Base-by-base conservation (phyloP, 2,329 filamentous ascomycete genomes). In the Botrytis porri region DNA sequence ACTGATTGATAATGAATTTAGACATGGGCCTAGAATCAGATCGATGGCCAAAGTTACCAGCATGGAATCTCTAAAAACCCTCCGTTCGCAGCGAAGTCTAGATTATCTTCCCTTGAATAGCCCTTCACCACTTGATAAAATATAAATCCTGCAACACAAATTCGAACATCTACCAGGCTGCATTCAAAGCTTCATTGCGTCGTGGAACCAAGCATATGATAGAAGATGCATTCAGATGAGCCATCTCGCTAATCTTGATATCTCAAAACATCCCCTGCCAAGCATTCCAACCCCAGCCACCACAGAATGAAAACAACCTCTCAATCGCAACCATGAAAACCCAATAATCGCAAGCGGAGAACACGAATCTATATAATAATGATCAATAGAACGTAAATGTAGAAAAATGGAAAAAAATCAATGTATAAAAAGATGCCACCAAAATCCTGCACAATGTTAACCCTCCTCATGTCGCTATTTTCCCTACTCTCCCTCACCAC, bases 71-170 rank as follows among this genome's bases (percentile, higher is more conserved):
- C 7, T 9, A 0, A 9, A 18, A 57, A 57, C 14, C 14, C 14
- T 29, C 3, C 51, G n/a, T 54, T 29, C 12, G 5, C 51, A 18
- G 51, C 6, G 51, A 18, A 16, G 6, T 5, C 0, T 18, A 29
- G 0, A 3, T n/a, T 18, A 29, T 9, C 7, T 3, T 8, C 51
- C 25, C 51, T 29, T 1, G 18, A 4, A 18, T 32, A 29, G 2
- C 18, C 2, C 51, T 3, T 32, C 2, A 3, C 14, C n/a, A 18
- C 32, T 29, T 7, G 12, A 29, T 2, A 18, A 18, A 9, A 29
- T 29, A 29, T 1, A 54, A 7, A 8, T 18, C 14, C n/a, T 7
- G 10, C 48, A 14, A 29, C 16, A 57, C 3, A 3, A 3, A 18
- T 29, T 9, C 1, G 3, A 57, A 18, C 3, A 29, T 7, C 14